Conservation (phyloP, 805 yeast genomes). For the Metschnikowia lochheadii region DNA sequence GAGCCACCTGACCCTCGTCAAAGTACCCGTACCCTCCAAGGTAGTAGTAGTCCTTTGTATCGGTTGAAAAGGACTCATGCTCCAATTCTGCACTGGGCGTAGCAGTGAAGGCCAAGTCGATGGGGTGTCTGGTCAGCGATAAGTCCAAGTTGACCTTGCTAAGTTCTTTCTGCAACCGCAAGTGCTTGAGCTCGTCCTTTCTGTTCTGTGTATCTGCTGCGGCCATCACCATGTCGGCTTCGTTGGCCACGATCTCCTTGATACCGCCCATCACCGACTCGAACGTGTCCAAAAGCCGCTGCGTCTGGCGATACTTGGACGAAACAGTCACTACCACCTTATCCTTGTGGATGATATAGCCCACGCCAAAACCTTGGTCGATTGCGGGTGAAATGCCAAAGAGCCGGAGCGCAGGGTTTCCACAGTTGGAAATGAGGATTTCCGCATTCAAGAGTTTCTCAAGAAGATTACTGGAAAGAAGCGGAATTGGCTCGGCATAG, state of each 20-base stretch:
- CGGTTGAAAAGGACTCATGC: constrained; percentile 13
- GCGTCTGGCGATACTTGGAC: constrained; percentile 85
- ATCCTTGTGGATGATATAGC: constrained; percentile 80
- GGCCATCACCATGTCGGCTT: constrained; percentile 29
- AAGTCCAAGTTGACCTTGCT: constrained; percentile 20
- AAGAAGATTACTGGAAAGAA: constrained; percentile 31
- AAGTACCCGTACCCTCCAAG: constrained; percentile 88
- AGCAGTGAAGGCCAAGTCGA: constrained; percentile 16
- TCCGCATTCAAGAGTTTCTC: constrained; percentile 36
- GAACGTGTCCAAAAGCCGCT: constrained; percentile 67
- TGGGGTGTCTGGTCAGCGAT: constrained; percentile 22
- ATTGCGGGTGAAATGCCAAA: constrained; percentile 93
- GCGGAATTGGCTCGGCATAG: constrained; percentile 21
- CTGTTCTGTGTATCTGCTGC: constrained; percentile 31
- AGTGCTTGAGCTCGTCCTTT: constrained; percentile 29
- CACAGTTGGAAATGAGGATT: constrained; percentile 60
- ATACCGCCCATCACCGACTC: constrained; percentile 58
- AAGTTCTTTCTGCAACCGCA: constrained; percentile 35
- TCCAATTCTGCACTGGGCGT: constrained; percentile 1
- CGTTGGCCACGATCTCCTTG: constrained; percentile 44
- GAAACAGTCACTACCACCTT: constrained; percentile 77
- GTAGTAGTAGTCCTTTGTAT: constrained; percentile 29
- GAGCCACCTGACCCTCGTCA: constrained; percentile 64
- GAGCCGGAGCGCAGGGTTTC: constrained; percentile 79
- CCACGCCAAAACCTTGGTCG: constrained; percentile 90